These are phyloP conservation scores for Theileria annulata DNA, from an alignment of 169 alveolate species.

Conservation along the genomic window DNA sequence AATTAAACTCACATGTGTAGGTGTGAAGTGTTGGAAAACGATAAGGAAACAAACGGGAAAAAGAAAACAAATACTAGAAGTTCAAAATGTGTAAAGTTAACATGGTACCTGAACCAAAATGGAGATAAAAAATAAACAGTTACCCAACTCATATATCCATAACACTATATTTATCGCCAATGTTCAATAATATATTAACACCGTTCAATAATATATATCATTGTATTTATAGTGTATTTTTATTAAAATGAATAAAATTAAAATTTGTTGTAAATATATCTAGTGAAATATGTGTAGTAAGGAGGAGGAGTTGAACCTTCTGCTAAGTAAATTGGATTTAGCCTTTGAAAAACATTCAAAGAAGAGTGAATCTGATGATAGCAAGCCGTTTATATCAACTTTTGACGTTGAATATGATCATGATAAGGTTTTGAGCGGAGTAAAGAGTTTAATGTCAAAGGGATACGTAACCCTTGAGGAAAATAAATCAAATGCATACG, in stretches of 20 bases:
- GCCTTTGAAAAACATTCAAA: constrained; percentile 42
- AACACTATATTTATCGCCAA: not conserved
- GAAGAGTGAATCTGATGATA: constrained; percentile 20
- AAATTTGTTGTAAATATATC: not conserved
- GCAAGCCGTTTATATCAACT: constrained; percentile 24
- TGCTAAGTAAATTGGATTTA: constrained; percentile 32
- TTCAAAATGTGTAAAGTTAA: not conserved
- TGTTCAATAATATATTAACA: constrained; percentile 28
- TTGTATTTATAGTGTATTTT: constrained; percentile 43
- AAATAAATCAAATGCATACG: constrained; percentile 44
- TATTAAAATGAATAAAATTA: constrained; percentile 13
- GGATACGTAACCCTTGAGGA: constrained; percentile 72
- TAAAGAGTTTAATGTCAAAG: constrained; percentile 76
- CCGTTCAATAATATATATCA: constrained; percentile 46
- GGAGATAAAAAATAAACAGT: not conserved
- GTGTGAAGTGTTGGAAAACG: not conserved
- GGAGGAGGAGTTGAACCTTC: constrained; percentile 47
- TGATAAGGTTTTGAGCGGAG: constrained; percentile 73
- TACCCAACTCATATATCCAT: not conserved
- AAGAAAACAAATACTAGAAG: not conserved
- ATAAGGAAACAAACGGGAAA: not conserved
- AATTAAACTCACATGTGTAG: constrained; percentile 1
- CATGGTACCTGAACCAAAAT: not conserved
- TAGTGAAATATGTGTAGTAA: constrained; percentile 36
- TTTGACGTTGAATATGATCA: constrained; percentile 68